Evolutionary conservation across 257 asterid genomes (phyloP).

Genomic region (Scutellaria baicalensis): DNA sequence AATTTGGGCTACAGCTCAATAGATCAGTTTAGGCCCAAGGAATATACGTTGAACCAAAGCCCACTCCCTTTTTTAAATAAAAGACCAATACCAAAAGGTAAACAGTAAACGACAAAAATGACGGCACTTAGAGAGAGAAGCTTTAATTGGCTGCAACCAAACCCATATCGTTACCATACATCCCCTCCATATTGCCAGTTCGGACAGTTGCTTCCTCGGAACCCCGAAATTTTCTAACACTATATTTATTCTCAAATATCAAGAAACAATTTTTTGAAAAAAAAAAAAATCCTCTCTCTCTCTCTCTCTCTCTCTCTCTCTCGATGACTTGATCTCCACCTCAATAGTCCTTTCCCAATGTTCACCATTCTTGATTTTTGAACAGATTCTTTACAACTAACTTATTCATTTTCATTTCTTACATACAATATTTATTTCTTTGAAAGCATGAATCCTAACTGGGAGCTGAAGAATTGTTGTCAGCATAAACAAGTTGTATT

Average conservation of each 20-base stretch:
- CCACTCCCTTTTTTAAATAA: too few relatives aligned
- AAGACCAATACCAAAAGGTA: not conserved
- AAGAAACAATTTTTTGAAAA: not conserved
- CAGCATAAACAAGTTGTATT: conserved; percentile 58
- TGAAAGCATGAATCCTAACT: conserved; percentile 52
- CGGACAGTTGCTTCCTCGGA: not conserved
- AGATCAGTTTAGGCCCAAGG: too few relatives aligned
- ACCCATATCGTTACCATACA: conserved; percentile 11
- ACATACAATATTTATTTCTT: not conserved
- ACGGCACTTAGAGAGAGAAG: not conserved
- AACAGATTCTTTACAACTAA: not conserved
- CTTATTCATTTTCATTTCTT: too few relatives aligned
- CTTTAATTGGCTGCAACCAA: conserved; percentile 11
- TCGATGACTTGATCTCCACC: not conserved
- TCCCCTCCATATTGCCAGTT: not conserved
- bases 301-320: conserved; percentile 1
- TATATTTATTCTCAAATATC: not conserved
- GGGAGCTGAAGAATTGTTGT: conserved; percentile 76
- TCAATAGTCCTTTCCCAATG: not conserved
- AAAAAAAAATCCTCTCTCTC: not conserved
- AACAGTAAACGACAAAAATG: conserved; percentile 14
- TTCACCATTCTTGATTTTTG: conserved; percentile 2
- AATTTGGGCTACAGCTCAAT: too few relatives aligned
- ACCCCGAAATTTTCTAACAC: conserved; percentile 3
- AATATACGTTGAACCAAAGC: too few relatives aligned